Evolutionary conservation across 495 filamentous ascomycete genomes (phyloP).

Genomic region (Penicillium cosmopolitanum): DNA sequence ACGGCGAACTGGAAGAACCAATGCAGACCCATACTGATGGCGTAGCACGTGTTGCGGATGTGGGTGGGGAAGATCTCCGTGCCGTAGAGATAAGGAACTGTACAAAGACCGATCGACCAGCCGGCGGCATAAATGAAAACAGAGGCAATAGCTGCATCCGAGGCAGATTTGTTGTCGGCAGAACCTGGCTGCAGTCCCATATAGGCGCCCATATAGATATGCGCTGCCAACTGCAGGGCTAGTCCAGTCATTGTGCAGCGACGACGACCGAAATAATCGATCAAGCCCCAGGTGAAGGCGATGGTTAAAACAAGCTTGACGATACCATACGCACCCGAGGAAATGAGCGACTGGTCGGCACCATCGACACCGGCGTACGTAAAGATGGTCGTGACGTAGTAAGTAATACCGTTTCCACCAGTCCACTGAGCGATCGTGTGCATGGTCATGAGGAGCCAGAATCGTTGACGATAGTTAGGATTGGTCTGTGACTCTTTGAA

Average conservation of each 20-base stretch:
- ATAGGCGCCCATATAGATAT: slow-evolving; percentile 48
- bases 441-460: slow-evolving; percentile 50
- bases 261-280: slow-evolving; percentile 48
- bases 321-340: slow-evolving; percentile 49
- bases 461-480: slow-evolving; percentile 49
- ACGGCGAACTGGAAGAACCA: slow-evolving; percentile 57
- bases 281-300: slow-evolving; percentile 51
- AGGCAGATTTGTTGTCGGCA: slow-evolving; percentile 38
- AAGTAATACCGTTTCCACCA: slow-evolving; percentile 53
- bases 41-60: slow-evolving; percentile 49
- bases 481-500: slow-evolving; percentile 47
- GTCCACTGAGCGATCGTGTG: slow-evolving; percentile 52
- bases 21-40: slow-evolving; percentile 47
- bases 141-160: slow-evolving; percentile 48
- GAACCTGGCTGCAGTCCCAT: slow-evolving; percentile 45
- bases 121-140: slow-evolving; percentile 52
- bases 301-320: slow-evolving; percentile 53
- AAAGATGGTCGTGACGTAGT: slow-evolving; percentile 50
- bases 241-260: slow-evolving; percentile 42
- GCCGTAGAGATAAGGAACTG: slow-evolving; percentile 52
- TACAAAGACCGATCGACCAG: slow-evolving; percentile 56
- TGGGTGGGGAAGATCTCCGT: slow-evolving; percentile 53
- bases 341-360: slow-evolving; percentile 36
- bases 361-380: slow-evolving; percentile 43
- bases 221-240: slow-evolving; percentile 41